Evolutionary conservation across 805 yeast genomes (phyloP), one percentile per base, ranked within the genome.

Genomic region (Kodamaea hsintzibuensis): DNA sequence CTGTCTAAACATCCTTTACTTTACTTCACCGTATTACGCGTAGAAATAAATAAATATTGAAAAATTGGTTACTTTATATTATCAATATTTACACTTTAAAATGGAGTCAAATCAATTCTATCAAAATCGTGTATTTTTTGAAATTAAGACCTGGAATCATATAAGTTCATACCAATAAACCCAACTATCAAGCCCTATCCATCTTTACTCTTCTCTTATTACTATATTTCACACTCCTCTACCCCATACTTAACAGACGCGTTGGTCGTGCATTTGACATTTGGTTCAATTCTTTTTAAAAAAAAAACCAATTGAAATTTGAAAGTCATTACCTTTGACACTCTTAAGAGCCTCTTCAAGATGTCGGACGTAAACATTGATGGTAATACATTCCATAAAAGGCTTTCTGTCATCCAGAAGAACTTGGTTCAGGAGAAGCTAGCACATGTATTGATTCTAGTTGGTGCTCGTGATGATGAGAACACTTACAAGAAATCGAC

Each of bases 401-500:
- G 90, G 59, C 67, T 84, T 51, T 67, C 77, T 33, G 57, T 73
- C 16, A 57, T 75, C 51, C 81, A 78, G 60, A 67, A 65, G 53
- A 63, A 66, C 52, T 63, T 76, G 57, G 60, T 63, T 4, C 55
- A 57, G 38, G 65, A 61, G 6, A 57, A 61, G 46, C 60, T 65
- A 45, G 54, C 68, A 7, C 67, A 71, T 44, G 59, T 72, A 17
- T 62, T 91, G 56, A 82, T 89, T 46, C 83, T 89, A 12, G 86
- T 88, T 47, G 98, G 98, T 10, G 88, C 96, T 7, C 77, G 89
- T 44, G 91, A 90, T 66, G 95, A 89, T 56, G 93, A 88, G 59
- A 88, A 91, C 67, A 96, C 96, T 47, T 91, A 90, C 70, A 91
- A 88, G 66, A 90, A 90, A 71, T 86, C 96, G 10, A 85, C 96